phyloP scores from a whole-genome alignment of 23 red algal genomes.

The Gracilaria caudata region DNA sequence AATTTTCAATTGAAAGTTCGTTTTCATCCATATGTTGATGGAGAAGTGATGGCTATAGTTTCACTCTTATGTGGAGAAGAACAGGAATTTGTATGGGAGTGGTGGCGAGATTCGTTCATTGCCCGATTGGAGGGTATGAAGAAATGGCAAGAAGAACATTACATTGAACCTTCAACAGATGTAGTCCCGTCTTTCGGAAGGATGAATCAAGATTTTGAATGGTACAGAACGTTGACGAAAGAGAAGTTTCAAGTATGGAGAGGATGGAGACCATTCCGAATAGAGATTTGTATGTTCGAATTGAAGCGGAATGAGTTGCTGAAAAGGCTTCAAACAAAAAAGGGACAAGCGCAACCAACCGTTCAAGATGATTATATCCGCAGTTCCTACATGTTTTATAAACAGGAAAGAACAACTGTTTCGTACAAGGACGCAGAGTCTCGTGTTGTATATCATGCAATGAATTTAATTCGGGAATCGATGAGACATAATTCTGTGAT shows the following conservation, averaged over 20 bases:
- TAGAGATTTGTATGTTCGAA: slow-evolving; percentile 32
- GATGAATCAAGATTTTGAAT: neutral
- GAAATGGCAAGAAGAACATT: slow-evolving; percentile 30
- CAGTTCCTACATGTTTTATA: too few relatives aligned
- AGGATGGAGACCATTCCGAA: slow-evolving; percentile 50
- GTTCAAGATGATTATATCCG: too few relatives aligned
- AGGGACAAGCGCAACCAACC: too few relatives aligned
- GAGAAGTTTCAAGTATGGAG: slow-evolving; percentile 32
- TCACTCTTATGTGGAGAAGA: neutral
- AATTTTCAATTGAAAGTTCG: neutral
- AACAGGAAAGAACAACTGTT: too few relatives aligned
- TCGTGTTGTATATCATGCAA: too few relatives aligned
- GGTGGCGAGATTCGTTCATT: slow-evolving; percentile 60
- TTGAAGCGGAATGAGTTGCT: too few relatives aligned
- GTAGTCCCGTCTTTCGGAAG: neutral
- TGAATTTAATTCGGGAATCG: too few relatives aligned
- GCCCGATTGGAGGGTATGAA: slow-evolving; percentile 24
- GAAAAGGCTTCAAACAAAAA: too few relatives aligned
- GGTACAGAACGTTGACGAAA: neutral
- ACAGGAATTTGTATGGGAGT: slow-evolving; percentile 27
- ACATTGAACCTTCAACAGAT: neutral
- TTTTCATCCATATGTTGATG: neutral
- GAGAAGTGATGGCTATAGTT: neutral
- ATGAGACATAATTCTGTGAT: too few relatives aligned
- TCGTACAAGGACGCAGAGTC: too few relatives aligned